Conservation (phyloP, 768 basidiomycete species). For the Leccinum truebloodii region DNA sequence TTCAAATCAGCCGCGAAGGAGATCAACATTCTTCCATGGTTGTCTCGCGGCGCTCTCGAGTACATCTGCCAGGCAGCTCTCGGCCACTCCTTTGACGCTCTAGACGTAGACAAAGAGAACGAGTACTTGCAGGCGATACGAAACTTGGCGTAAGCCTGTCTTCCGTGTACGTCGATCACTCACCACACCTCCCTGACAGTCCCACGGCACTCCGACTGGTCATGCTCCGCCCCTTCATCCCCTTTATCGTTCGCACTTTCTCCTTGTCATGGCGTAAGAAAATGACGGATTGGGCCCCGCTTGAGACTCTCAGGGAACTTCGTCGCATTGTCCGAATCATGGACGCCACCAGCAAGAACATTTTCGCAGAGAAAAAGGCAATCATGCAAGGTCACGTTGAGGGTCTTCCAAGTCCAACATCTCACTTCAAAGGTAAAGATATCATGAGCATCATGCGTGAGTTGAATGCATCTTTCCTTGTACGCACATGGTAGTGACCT, state of each 20-base stretch:
- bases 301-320: conserved; percentile 28
- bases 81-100: conserved; percentile 35
- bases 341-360: conserved; percentile 28
- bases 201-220: conserved; percentile 27
- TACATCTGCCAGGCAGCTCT: conserved; percentile 37
- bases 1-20: conserved; percentile 26
- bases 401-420: conserved; percentile 8
- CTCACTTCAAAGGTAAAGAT: conserved; percentile 30
- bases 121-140: conserved; percentile 33
- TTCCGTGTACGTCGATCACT: background rate
- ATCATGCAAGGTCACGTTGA: conserved; percentile 14
- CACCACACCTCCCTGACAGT: conserved; percentile 15
- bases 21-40: conserved; percentile 36
- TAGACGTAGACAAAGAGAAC: conserved; percentile 27
- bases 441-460: conserved; percentile 44
- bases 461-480: conserved; percentile 7
- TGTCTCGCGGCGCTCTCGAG: conserved; percentile 37
- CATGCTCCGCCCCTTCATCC: conserved; percentile 35
- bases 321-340: conserved; percentile 31
- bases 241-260: conserved; percentile 31
- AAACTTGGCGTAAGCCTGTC: conserved; percentile 30
- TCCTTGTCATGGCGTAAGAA: conserved; percentile 34
- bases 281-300: conserved; percentile 35
- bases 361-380: conserved; percentile 34
- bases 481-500: background rate